phyloP scores from a whole-genome alignment of 2,329 filamentous ascomycete species.

The Tolypocladium album region DNA sequence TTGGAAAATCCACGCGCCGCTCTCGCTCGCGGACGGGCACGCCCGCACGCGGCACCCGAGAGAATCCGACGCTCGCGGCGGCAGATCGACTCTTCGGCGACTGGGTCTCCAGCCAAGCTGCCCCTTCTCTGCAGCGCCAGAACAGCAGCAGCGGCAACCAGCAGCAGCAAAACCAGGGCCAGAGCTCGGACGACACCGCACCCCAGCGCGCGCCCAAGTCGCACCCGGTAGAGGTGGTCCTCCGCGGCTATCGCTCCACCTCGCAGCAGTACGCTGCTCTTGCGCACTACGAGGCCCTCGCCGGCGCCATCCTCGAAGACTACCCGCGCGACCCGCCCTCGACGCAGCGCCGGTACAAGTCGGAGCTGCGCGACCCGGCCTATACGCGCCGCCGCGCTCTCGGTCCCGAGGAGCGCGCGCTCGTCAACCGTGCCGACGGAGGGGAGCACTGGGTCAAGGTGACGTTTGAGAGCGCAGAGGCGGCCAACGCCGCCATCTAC shows the following conservation, averaged over 20 bases:
- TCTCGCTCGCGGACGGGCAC: constrained; percentile 52
- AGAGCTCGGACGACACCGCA: constrained; percentile 26
- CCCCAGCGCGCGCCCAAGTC: constrained; percentile 23
- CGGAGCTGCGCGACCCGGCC: constrained; percentile 62
- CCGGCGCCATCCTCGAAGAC: constrained; percentile 82
- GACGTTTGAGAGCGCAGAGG: constrained; percentile 65
- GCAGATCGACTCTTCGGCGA: constrained; percentile 52
- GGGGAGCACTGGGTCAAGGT: constrained; percentile 90
- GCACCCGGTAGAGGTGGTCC: constrained; percentile 61
- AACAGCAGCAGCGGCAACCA: constrained; percentile 18
- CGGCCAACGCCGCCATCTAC: constrained; percentile 58
- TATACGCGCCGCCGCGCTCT: constrained; percentile 55
- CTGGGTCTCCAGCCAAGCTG: constrained; percentile 40
- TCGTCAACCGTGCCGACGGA: constrained; percentile 72
- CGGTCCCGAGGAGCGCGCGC: constrained; percentile 60
- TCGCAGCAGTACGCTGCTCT: constrained; percentile 76
- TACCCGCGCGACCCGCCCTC: constrained; percentile 78
- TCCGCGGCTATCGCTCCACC: constrained; percentile 65
- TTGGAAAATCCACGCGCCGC: constrained; percentile 55
- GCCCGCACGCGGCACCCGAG: constrained; percentile 36
- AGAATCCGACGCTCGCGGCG: constrained; percentile 51
- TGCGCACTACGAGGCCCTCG: constrained; percentile 77
- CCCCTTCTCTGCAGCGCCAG: constrained; percentile 19
- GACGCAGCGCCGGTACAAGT: constrained; percentile 59
- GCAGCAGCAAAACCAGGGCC: constrained; percentile 20